Conservation (phyloP, 2,329 filamentous ascomycete genomes). For the Neonectria faginata region DNA sequence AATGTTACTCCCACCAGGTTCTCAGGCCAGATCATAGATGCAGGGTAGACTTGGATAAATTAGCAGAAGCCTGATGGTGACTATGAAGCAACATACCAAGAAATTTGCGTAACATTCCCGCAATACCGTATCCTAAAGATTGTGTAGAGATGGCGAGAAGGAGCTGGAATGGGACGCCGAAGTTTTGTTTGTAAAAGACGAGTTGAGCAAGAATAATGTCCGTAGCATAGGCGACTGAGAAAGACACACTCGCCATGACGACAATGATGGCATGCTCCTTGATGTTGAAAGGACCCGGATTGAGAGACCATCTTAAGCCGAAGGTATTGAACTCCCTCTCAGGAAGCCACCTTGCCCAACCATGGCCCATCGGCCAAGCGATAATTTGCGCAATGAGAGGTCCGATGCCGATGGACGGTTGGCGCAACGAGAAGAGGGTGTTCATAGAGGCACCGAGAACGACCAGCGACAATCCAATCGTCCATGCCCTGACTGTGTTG, state of each 20-base stretch:
- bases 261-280: slow-evolving; percentile 78
- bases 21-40: slow-evolving; percentile 80
- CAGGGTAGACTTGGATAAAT: slow-evolving; percentile 64
- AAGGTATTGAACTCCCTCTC: slow-evolving; percentile 62
- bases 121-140: slow-evolving; percentile 76
- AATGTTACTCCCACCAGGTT: slow-evolving; percentile 75
- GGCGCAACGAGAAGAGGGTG: slow-evolving; percentile 72
- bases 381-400: slow-evolving; percentile 73
- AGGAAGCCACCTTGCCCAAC: slow-evolving; percentile 69
- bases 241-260: slow-evolving; percentile 78
- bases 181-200: slow-evolving; percentile 78
- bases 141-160: slow-evolving; percentile 76
- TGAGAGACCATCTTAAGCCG: slow-evolving; percentile 68
- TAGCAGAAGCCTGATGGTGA: slow-evolving; percentile 10
- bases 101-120: slow-evolving; percentile 74
- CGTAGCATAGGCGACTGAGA: slow-evolving; percentile 77
- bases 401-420: slow-evolving; percentile 70
- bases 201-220: slow-evolving; percentile 79
- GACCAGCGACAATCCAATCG: slow-evolving; percentile 68
- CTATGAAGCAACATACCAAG: slow-evolving; percentile 57
- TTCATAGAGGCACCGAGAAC: slow-evolving; percentile 70
- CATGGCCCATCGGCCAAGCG: slow-evolving; percentile 71
- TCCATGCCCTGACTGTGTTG: slow-evolving; percentile 75
- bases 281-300: slow-evolving; percentile 76
- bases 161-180: slow-evolving; percentile 74